Conservation (phyloP, 306 rosid species). For the Prunus persica region DNA sequence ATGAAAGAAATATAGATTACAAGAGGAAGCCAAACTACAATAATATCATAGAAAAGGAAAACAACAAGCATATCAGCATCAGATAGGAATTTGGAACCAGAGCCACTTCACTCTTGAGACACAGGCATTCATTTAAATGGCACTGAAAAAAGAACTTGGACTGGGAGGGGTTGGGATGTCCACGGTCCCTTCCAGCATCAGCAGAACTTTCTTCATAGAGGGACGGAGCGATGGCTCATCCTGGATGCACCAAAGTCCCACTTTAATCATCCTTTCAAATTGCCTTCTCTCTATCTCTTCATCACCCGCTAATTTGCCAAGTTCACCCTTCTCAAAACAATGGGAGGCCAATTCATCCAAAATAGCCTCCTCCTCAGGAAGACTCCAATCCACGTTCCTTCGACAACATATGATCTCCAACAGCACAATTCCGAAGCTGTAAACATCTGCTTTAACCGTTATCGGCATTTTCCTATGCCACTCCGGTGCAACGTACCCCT, state of each 20-base stretch:
- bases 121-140: background rate
- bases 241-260: background rate
- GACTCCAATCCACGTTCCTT: slow-evolving; percentile 7
- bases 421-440: slow-evolving; percentile 19
- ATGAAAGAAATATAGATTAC: too few relatives aligned
- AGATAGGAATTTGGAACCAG: too few relatives aligned
- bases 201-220: slow-evolving; percentile 22
- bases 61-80: too few relatives aligned
- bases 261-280: slow-evolving; percentile 19
- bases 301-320: background rate
- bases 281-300: slow-evolving; percentile 6
- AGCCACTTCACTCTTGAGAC: background rate
- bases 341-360: slow-evolving; percentile 18
- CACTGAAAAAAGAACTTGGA: background rate
- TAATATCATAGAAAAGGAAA: too few relatives aligned
- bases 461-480: too few relatives aligned
- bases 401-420: slow-evolving; percentile 26
- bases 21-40: too few relatives aligned
- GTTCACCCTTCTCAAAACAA: slow-evolving; percentile 18
- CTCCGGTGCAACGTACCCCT: background rate
- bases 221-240: slow-evolving; percentile 29
- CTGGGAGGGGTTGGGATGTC: slow-evolving; percentile 14
- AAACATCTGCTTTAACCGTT: too few relatives aligned
- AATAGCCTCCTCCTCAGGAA: slow-evolving; percentile 19
- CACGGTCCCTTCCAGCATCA: slow-evolving; percentile 27